Evolutionary conservation across 495 filamentous ascomycete genomes (phyloP).

Genomic region (Aspergillus campestris): DNA sequence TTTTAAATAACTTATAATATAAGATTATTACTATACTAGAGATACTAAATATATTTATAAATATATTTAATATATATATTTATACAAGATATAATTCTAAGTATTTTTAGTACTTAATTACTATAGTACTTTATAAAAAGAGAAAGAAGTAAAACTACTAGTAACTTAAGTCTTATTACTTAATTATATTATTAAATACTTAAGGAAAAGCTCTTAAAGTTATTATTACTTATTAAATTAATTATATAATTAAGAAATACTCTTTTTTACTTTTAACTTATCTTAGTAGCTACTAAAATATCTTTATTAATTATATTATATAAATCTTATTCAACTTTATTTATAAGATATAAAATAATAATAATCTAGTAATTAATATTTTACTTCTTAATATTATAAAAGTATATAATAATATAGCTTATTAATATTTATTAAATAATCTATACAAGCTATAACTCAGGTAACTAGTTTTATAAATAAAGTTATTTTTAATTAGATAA

Average conservation of each 20-base stretch:
- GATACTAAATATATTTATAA: conserved; percentile 1
- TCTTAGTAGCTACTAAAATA: too few relatives aligned
- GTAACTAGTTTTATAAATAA: too few relatives aligned
- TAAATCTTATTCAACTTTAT: too few relatives aligned
- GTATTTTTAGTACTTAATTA: conserved; percentile 18
- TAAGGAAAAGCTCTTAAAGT: conserved; percentile 23
- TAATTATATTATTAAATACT: conserved; percentile 24
- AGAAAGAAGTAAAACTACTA: conserved; percentile 16
- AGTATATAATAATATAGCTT: too few relatives aligned
- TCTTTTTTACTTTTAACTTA: background rate
- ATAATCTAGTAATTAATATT: too few relatives aligned
- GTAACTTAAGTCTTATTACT: conserved; percentile 19
- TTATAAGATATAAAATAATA: too few relatives aligned
- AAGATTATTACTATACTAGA: conserved; percentile 1
- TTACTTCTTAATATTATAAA: too few relatives aligned
- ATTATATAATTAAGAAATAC: conserved; percentile 11
- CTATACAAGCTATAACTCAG: too few relatives aligned
- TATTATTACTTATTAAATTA: conserved; percentile 15
- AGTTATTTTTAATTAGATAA: too few relatives aligned
- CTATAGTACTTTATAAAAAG: conserved; percentile 21
- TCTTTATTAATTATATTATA: too few relatives aligned
- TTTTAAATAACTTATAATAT: conserved; percentile 13
- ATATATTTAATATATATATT: conserved; percentile 18
- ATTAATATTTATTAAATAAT: too few relatives aligned
- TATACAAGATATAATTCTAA: conserved; percentile 11